phyloP scores from a whole-genome alignment of 176 grass and related monocot species.

The Tuctoria greenei region DNA sequence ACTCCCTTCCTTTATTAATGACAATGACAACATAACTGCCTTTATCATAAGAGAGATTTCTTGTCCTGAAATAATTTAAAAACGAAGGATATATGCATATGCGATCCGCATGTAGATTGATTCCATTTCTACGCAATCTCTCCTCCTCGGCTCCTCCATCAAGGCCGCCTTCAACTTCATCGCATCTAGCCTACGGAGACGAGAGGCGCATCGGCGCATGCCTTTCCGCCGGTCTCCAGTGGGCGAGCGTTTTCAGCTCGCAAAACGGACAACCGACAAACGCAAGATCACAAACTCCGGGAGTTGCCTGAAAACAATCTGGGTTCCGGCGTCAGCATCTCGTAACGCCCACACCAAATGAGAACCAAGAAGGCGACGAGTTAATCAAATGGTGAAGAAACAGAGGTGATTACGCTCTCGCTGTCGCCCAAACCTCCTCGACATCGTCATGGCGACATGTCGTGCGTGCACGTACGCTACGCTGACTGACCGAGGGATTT shows the following conservation, averaged over 20 bases:
- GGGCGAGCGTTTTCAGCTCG: conserved; percentile 22
- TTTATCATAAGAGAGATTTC: too few relatives aligned
- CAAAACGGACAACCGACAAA: conserved; percentile 37
- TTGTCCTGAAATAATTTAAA: too few relatives aligned
- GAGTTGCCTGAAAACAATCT: neutral
- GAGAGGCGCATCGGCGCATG: neutral
- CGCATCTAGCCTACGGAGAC: neutral
- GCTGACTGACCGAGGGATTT: too few relatives aligned
- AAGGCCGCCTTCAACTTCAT: neutral
- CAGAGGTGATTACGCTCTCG: conserved; percentile 27
- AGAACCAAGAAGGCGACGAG: neutral
- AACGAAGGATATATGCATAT: too few relatives aligned
- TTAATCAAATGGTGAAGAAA: neutral
- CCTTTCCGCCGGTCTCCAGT: conserved; percentile 20
- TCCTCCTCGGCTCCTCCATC: too few relatives aligned
- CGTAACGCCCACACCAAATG: neutral
- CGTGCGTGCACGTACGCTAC: too few relatives aligned
- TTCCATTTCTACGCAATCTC: conserved; percentile 26
- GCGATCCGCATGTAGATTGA: neutral
- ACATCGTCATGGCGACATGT: neutral
- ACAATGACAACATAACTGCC: neutral
- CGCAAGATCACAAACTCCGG: conserved; percentile 16
- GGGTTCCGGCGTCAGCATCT: neutral
- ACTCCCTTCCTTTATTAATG: too few relatives aligned
- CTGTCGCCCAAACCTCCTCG: neutral